Evolutionary conservation across 768 basidiomycete genomes (phyloP).

Genomic region (Cystobasidium ongulense): DNA sequence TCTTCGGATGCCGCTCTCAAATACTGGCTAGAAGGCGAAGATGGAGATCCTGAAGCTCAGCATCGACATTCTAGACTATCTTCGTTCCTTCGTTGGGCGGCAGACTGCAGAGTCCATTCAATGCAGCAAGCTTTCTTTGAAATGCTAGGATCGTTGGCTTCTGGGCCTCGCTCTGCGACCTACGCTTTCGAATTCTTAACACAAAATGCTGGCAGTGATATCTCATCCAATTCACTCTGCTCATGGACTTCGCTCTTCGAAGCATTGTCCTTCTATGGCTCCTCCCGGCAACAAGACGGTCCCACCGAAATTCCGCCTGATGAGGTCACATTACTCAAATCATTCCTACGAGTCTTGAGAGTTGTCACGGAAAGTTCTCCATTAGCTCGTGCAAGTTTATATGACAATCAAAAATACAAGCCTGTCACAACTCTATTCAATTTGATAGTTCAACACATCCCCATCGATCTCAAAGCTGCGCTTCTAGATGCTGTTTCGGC

Average conservation of each 20-base stretch:
- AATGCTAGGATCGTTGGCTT: constrained; percentile 75
- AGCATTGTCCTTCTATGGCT: constrained; percentile 65
- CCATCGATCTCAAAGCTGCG: constrained; percentile 80
- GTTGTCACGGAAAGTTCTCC: constrained; percentile 67
- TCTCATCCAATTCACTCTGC: constrained; percentile 56
- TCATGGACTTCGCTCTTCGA: constrained; percentile 73
- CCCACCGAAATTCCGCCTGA: constrained; percentile 50
- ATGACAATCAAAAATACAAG: constrained; percentile 67
- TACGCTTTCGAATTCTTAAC: constrained; percentile 82
- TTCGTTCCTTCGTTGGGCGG: constrained; percentile 80
- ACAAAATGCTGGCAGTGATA: constrained; percentile 51
- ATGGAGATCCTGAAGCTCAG: not conserved
- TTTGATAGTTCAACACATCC: constrained; percentile 69
- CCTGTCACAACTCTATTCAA: constrained; percentile 71
- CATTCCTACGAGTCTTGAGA: constrained; percentile 70
- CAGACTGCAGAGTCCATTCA: constrained; percentile 58
- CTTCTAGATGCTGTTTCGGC: constrained; percentile 71
- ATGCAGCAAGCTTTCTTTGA: constrained; percentile 76
- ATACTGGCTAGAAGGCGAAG: constrained; percentile 60
- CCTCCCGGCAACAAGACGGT: constrained; percentile 48
- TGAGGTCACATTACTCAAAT: constrained; percentile 67
- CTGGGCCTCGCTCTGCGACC: constrained; percentile 76
- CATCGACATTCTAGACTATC: constrained; percentile 51
- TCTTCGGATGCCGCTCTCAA: constrained; percentile 69
- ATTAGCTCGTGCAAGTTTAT: constrained; percentile 67